A percentile compares a stretch with the other conserved stretches of the same genome.
phyloP scores from a whole-genome alignment of 371 early-diverging fungal species.

The Mucor plumbeus region DNA sequence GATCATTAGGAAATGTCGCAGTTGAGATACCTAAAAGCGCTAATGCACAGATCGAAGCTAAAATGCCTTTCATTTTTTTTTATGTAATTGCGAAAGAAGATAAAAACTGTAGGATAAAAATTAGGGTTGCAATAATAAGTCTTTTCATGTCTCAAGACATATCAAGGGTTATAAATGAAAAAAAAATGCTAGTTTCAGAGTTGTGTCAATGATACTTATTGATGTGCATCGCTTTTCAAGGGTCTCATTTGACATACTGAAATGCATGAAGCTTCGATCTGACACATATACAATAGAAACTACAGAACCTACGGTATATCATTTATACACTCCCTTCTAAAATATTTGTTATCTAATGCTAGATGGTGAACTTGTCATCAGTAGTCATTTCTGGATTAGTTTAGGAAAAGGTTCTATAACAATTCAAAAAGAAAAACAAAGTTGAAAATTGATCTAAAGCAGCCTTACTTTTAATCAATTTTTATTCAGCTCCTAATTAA shows the following conservation, averaged over 20 bases:
- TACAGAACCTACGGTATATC: neutral
- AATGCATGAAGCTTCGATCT: neutral
- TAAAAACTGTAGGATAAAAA: neutral
- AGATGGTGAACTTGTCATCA: no score
- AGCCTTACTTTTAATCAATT: no score
- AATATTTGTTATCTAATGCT: neutral
- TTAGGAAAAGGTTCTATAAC: no score
- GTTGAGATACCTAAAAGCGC: neutral
- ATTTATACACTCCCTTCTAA: neutral
- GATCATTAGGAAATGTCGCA: slow-evolving; percentile 19
- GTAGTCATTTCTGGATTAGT: no score
- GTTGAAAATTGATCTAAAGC: no score
- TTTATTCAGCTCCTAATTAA: no score
- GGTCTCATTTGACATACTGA: neutral
- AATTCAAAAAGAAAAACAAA: no score
- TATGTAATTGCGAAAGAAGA: neutral
- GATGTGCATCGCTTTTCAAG: neutral
- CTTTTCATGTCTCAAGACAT: slow-evolving; percentile 1
- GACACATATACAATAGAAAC: neutral
- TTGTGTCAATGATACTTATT: neutral
- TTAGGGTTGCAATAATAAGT: neutral
- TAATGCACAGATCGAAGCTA: slow-evolving; percentile 8
- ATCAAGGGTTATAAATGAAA: neutral
- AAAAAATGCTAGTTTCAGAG: neutral
- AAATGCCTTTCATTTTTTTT: slow-evolving; percentile 9